Conservation (phyloP, 345 rosid species). For the Melaleuca alternifolia region DNA sequence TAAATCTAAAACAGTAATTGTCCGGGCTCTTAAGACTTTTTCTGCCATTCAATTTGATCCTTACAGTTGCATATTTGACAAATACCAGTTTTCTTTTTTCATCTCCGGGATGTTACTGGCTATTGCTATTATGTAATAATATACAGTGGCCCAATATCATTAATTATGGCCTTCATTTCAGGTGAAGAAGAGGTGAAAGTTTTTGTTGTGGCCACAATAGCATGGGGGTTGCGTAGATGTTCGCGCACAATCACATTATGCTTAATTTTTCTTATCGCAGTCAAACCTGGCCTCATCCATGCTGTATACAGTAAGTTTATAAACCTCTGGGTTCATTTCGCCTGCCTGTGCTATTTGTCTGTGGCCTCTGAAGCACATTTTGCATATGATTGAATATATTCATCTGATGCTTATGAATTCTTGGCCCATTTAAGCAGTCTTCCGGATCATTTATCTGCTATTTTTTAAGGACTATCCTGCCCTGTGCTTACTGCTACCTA, state of each 20-base stretch:
- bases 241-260: slow-evolving; percentile 22
- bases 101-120: neutral
- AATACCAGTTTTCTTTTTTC: neutral
- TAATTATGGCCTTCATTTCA: slow-evolving; percentile 7
- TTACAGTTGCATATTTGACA: neutral
- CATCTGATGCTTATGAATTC: neutral
- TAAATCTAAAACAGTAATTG: neutral
- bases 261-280: slow-evolving; percentile 22
- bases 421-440: neutral
- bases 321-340: neutral
- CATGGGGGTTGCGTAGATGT: slow-evolving; percentile 30
- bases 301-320: slow-evolving; percentile 29
- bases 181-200: slow-evolving; percentile 27
- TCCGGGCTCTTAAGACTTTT: neutral
- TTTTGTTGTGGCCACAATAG: slow-evolving; percentile 29
- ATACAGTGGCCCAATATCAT: neutral
- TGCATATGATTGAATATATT: neutral
- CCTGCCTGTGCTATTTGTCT: neutral
- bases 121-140: neutral
- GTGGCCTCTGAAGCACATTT: neutral
- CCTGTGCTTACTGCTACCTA: slow-evolving; percentile 1
- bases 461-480: neutral
- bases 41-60: neutral
- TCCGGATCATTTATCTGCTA: neutral
- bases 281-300: slow-evolving; percentile 32